phyloP scores from a whole-genome alignment of 495 filamentous ascomycete species.

The Durotheca rogersii region DNA sequence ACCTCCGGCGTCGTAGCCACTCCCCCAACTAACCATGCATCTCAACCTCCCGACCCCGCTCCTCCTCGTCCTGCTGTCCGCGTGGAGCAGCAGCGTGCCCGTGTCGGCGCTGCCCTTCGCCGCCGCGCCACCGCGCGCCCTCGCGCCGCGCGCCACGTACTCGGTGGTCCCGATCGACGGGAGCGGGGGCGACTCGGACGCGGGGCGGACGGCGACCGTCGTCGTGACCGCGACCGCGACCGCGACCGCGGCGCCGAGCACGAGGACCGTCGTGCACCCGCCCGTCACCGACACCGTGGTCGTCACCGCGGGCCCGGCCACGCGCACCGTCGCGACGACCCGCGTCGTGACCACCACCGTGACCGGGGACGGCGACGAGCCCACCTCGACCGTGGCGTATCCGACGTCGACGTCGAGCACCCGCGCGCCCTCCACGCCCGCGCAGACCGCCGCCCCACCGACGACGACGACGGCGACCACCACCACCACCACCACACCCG shows the following conservation, averaged over 20 bases:
- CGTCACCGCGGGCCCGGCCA: slow-evolving; percentile 26
- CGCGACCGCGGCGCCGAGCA: slow-evolving; percentile 22
- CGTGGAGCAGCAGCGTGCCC: slow-evolving; percentile 5
- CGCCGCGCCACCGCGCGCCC: slow-evolving; percentile 2
- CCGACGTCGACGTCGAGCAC: too few relatives aligned
- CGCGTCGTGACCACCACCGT: slow-evolving; percentile 32
- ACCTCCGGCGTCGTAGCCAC: too few relatives aligned
- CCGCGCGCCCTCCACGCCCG: slow-evolving; percentile 5
- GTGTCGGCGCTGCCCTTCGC: slow-evolving; percentile 34
- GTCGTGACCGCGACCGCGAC: slow-evolving; percentile 26
- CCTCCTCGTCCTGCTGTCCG: slow-evolving; percentile 12
- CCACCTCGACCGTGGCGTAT: slow-evolving; percentile 16
- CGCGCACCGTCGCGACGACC: slow-evolving; percentile 32
- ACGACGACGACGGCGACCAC: slow-evolving; percentile 5
- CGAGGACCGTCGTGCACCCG: slow-evolving; percentile 28
- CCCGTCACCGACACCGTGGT: slow-evolving; percentile 37
- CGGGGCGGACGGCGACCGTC: slow-evolving; percentile 24
- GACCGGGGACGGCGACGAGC: slow-evolving; percentile 13
- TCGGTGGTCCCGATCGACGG: slow-evolving; percentile 42
- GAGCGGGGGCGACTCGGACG: slow-evolving; percentile 21
- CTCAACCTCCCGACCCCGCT: slow-evolving; percentile 21
- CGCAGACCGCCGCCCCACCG: slow-evolving; percentile 6
- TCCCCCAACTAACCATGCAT: too few relatives aligned
- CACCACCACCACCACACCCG: slow-evolving; percentile 13
- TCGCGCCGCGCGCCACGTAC: slow-evolving; percentile 35